Evolutionary conservation across 495 filamentous ascomycete species (phyloP).

Genomic region (Penicillium parvum): DNA sequence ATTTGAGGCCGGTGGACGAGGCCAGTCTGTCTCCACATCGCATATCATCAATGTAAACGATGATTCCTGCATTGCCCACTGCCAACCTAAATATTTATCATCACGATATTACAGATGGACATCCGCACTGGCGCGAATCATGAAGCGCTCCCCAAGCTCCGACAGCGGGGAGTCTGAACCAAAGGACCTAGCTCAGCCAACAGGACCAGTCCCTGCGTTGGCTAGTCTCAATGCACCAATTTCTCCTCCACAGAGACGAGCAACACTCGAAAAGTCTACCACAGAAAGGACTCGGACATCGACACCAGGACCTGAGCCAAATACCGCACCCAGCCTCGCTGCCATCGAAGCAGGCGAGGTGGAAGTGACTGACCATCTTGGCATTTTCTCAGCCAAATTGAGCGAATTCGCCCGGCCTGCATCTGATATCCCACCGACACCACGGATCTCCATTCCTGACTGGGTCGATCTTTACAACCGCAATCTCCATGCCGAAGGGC

Average conservation of each 20-base stretch:
- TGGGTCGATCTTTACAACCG: constrained; percentile 52
- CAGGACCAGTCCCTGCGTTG: background rate
- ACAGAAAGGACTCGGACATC: background rate
- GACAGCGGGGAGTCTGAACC: constrained; percentile 3
- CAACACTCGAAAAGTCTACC: background rate
- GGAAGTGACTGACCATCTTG: constrained; percentile 49
- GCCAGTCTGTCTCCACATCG: no score
- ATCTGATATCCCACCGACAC: constrained; percentile 9
- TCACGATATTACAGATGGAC: background rate
- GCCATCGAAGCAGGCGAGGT: constrained; percentile 56
- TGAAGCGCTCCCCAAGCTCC: constrained; percentile 16
- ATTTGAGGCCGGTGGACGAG: no score
- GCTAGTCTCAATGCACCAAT: constrained; percentile 11
- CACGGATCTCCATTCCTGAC: constrained; percentile 38
- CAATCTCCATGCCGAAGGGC: constrained; percentile 45
- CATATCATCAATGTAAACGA: no score
- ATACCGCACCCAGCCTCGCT: constrained; percentile 26
- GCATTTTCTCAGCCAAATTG: constrained; percentile 46
- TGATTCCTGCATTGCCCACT: no score
- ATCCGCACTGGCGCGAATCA: background rate
- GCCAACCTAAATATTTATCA: no score
- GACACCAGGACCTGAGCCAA: background rate
- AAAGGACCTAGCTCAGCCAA: background rate
- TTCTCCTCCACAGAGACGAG: constrained; percentile 11
- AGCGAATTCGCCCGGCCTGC: constrained; percentile 12